Evolutionary conservation across 257 asterid genomes (phyloP).

Genomic region (Dorcoceras hygrometricum): DNA sequence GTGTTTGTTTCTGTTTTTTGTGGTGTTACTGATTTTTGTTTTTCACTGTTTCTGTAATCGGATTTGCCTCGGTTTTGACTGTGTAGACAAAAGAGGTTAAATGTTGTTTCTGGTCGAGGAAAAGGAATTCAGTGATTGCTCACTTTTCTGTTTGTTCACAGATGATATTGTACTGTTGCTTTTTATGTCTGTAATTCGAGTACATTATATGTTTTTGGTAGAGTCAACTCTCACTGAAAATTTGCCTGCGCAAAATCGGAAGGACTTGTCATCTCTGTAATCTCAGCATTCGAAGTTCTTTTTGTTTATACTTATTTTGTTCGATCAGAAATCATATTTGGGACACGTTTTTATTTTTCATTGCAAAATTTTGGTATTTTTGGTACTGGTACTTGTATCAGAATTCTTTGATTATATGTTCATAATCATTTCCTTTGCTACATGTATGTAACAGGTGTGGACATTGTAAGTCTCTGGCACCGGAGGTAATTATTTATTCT

Average conservation of each 20-base stretch:
- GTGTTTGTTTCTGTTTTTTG: not conserved
- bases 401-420: slow-evolving; percentile 2
- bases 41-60: not conserved
- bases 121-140: not conserved
- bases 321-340: not conserved
- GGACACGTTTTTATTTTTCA: not conserved
- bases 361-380: not conserved
- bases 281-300: too few species aligned
- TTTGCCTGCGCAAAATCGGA: not conserved
- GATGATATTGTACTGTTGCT: too few species aligned
- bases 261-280: not conserved
- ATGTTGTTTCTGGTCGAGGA: not conserved
- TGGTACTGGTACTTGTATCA: not conserved
- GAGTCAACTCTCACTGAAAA: not conserved
- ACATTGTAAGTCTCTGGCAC: slow-evolving; percentile 84
- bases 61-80: slow-evolving; percentile 21
- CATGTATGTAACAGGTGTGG: slow-evolving; percentile 73
- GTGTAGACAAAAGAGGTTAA: not conserved
- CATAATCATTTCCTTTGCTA: slow-evolving; percentile 11
- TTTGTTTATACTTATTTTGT: not conserved
- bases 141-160: not conserved
- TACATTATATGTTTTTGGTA: too few species aligned
- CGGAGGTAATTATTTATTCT: slow-evolving; percentile 58
- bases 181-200: too few species aligned
- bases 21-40: slow-evolving; percentile 8